These are phyloP conservation scores for Aspergillus hiratsukae DNA, from an alignment of 2,329 filamentous ascomycete genomes.

Conservation along the genomic window DNA sequence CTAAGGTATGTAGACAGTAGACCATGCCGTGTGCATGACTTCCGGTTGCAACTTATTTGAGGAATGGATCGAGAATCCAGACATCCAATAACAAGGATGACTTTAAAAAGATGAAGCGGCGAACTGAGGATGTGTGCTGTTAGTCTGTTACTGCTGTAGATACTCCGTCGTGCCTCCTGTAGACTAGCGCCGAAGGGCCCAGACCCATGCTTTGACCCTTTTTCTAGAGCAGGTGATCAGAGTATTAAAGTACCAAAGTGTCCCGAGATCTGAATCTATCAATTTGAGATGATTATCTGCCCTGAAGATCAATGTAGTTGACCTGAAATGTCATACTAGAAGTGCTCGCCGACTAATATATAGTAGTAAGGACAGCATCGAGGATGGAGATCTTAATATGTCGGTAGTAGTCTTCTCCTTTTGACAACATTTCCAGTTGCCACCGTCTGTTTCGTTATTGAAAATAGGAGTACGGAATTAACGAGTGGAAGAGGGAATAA, in stretches of 20 bases:
- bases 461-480: neutral
- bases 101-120: neutral
- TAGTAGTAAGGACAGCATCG: no score
- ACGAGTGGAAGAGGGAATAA: no score
- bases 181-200: neutral
- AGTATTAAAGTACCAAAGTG: neutral
- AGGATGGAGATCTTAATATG: no score
- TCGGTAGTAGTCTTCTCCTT: no score
- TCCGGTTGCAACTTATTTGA: neutral
- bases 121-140: neutral
- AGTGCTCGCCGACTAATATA: no score
- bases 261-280: neutral
- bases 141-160: no score
- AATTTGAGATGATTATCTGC: neutral
- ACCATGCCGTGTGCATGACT: neutral
- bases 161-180: no score
- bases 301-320: neutral
- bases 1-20: neutral
- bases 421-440: neutral
- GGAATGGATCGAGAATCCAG: neutral
- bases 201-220: neutral
- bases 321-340: neutral
- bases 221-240: neutral
- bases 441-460: neutral
- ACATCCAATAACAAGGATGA: neutral